Conservation (phyloP, 176 grass and related monocot species). For the Bonia amplexicaulis region DNA sequence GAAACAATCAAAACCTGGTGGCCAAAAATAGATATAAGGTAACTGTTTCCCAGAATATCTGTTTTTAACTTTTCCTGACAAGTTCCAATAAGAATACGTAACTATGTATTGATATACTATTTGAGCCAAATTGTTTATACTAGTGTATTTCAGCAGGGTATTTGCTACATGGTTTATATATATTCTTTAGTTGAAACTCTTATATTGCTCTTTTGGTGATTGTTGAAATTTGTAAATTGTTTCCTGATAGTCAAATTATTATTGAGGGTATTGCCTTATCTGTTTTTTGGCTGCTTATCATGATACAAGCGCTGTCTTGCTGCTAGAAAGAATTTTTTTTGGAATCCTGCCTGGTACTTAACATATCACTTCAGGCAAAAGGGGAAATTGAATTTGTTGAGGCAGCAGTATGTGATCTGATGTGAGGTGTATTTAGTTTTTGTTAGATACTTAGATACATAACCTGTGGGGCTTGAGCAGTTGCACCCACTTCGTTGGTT, state of each 20-base stretch:
- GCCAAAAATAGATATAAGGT: slow-evolving; percentile 47
- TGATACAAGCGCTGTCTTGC: background rate
- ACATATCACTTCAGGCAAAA: background rate
- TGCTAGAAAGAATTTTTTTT: slow-evolving; percentile 1
- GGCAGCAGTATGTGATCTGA: background rate
- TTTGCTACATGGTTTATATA: slow-evolving; percentile 4
- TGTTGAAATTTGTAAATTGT: background rate
- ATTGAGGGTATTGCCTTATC: background rate
- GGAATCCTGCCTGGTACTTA: background rate
- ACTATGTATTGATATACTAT: background rate
- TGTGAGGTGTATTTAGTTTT: background rate
- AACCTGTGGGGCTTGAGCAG: background rate
- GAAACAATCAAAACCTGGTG: slow-evolving; percentile 65
- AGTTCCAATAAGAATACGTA: background rate
- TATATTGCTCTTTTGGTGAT: background rate
- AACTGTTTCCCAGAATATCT: slow-evolving; percentile 39
- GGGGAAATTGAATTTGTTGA: background rate
- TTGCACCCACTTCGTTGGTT: background rate
- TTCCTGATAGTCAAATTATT: background rate
- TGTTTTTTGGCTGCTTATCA: background rate
- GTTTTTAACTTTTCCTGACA: background rate
- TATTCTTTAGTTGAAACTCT: background rate
- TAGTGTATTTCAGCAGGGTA: background rate
- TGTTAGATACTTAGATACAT: background rate
- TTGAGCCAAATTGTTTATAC: background rate